A percentile compares a stretch with the other conserved stretches of the same genome.
Conservation (phyloP, 108 stramenopile species). For the Aurantiochytrium sp. region DNA sequence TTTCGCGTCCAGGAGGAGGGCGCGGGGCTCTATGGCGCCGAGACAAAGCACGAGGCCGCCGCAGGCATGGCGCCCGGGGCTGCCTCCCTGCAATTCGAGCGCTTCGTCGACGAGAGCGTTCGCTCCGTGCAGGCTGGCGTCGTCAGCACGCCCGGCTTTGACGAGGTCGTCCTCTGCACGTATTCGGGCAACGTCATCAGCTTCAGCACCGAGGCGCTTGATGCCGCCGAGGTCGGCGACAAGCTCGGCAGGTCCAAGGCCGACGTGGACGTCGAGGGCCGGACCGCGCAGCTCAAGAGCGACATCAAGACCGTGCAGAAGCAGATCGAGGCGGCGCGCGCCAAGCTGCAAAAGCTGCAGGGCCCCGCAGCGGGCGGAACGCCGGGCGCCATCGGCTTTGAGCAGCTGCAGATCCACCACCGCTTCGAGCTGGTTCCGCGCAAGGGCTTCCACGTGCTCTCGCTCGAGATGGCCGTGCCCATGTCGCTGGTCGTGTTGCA, state of each 20-base stretch:
- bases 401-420: background rate
- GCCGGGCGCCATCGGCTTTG: background rate
- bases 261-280: background rate
- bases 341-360: background rate
- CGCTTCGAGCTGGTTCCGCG: background rate
- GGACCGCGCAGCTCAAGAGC: background rate
- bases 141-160: constrained; percentile 14
- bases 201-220: constrained; percentile 21
- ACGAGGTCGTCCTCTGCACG: constrained; percentile 22
- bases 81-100: background rate
- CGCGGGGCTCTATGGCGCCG: background rate
- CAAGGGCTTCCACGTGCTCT: background rate
- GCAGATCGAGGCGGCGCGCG: background rate
- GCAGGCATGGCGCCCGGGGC: background rate
- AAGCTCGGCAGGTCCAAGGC: background rate
- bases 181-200: constrained; percentile 24
- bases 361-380: too few relatives aligned
- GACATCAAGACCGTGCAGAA: background rate
- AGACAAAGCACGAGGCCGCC: background rate
- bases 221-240: background rate
- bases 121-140: background rate
- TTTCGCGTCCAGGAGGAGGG: background rate
- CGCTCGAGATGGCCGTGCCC: background rate
- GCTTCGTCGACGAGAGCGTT: background rate
- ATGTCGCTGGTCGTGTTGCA: background rate